Conservation (phyloP, 116 monocot species). For the Trichopus zeylanicus region DNA sequence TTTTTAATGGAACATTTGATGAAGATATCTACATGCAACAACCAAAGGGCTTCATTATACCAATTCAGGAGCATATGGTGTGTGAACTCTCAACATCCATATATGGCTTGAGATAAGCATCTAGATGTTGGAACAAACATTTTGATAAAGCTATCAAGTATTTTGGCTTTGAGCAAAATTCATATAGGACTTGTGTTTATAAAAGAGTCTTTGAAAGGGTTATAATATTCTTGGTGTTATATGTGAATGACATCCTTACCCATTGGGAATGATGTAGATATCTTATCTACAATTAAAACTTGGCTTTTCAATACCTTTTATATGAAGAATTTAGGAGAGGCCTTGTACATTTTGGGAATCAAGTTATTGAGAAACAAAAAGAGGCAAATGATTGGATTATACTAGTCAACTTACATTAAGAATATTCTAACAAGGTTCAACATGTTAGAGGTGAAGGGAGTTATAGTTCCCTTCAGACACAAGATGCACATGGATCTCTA, state of each 20-base stretch:
- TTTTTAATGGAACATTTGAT: background rate
- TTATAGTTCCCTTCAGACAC: too few relatives aligned
- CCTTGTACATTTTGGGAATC: background rate
- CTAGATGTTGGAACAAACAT: background rate
- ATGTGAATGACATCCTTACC: background rate
- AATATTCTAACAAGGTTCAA: too few relatives aligned
- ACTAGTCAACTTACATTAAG: background rate
- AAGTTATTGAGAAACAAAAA: background rate
- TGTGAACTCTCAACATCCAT: background rate
- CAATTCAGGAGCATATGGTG: too few relatives aligned
- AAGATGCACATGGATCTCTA: too few relatives aligned
- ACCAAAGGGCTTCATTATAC: too few relatives aligned
- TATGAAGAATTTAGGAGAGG: too few relatives aligned
- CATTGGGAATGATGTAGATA: background rate
- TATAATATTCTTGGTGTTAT: background rate
- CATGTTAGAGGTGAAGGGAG: too few relatives aligned
- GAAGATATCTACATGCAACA: background rate
- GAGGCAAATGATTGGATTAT: background rate
- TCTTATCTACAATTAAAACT: background rate
- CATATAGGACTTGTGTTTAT: background rate
- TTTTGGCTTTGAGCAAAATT: background rate
- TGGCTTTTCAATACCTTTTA: background rate
- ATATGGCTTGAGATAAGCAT: background rate
- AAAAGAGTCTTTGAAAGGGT: background rate
- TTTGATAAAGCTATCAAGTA: slow-evolving; percentile 1